phyloP scores from a whole-genome alignment of 768 basidiomycete species.

The Porphyrellus cyaneotinctus region DNA sequence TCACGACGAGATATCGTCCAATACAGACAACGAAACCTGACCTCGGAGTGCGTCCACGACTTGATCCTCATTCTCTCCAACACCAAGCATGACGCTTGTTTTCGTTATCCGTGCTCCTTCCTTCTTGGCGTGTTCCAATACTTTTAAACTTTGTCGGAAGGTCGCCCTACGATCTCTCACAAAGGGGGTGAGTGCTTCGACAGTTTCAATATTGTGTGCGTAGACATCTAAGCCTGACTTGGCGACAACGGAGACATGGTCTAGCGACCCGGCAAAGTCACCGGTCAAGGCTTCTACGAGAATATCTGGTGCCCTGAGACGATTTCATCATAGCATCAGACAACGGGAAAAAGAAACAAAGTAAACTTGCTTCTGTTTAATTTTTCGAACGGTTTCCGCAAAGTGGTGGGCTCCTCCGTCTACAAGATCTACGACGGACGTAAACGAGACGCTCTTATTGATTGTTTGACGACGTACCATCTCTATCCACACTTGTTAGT shows the following conservation, averaged over 20 bases:
- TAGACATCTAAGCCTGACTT: constrained; percentile 95
- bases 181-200: constrained; percentile 89
- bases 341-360: constrained; percentile 30
- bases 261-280: constrained; percentile 80
- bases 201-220: constrained; percentile 96
- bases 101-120: constrained; percentile 88
- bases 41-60: constrained; percentile 79
- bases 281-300: constrained; percentile 95
- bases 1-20: not conserved
- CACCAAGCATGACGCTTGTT: constrained; percentile 97
- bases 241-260: constrained; percentile 78
- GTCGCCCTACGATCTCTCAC: constrained; percentile 94
- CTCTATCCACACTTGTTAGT: constrained; percentile 92
- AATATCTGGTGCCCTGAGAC: constrained; percentile 81
- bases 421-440: constrained; percentile 60
- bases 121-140: constrained; percentile 79
- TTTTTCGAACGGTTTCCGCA: constrained; percentile 90
- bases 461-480: constrained; percentile 54
- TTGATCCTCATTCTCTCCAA: constrained; percentile 87
- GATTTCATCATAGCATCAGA: not conserved
- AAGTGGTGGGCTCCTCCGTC: constrained; percentile 95
- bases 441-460: not conserved
- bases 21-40: constrained; percentile 32
- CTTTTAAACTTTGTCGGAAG: constrained; percentile 78
- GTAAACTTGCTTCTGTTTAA: constrained; percentile 77